Evolutionary conservation across 1,139 yeast species (phyloP), one percentile per base, ranked within the genome.

Genomic region (Candida dubliniensis): DNA sequence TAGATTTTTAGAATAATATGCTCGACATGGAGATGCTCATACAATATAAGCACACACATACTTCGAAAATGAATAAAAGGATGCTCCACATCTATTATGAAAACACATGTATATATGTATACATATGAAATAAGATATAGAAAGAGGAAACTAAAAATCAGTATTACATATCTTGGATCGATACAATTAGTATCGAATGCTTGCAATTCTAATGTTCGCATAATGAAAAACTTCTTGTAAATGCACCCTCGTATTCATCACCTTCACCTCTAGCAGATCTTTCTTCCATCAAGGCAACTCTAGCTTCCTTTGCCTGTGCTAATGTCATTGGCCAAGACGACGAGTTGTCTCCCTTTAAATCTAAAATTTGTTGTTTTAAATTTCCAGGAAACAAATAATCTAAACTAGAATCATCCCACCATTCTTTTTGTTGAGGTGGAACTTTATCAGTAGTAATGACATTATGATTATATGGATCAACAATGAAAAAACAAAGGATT

Each of bases 351-450:
- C 35, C 33, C n/a, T 46, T 46, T 52, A 44, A 43, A 23, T 33
- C 32, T 29, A 40, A 39, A 13, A 50, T 51, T 30, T 45, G 29
- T 9, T 40, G 36, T 32, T 50, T 52, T 35, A 47, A 27, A 41
- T 50, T 24, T 12, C 43, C 47, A 14, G 53, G 42, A 26, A 51
- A 40, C 26, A 58, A 38, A 44, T 55, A 45, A 9, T 37, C 55
- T 14, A 46, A 44, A 3, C 56, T 27, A 13, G 46, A 41, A 43
- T 57, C 61, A n/a, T 47, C 51, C 67, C 67, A 63, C 76, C 76
- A 71, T n/a, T 55, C 58, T 31, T 53, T 40, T 50, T 71, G 75
- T 50, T 71, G 77, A 1, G 75, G 75, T 3, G 76, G 75, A 0
- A 72, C 75, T 8, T 57, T 54, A 7, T 57, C 65, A 0, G 73